Evolutionary conservation across 106 monocot genomes (phyloP).

Genomic region (Dendrobium chrysotoxum): DNA sequence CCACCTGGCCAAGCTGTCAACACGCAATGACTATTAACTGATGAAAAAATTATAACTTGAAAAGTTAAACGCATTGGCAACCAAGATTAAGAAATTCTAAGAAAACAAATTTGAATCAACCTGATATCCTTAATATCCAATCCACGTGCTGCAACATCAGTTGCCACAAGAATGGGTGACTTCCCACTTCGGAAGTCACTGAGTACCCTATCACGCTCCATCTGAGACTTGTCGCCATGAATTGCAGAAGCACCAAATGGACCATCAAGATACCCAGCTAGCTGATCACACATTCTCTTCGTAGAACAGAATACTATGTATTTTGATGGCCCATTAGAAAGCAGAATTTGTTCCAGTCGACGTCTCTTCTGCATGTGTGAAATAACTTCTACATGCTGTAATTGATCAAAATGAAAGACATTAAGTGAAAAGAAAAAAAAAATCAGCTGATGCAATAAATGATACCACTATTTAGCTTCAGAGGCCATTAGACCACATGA

Average conservation of each 20-base stretch:
- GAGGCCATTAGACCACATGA: background rate
- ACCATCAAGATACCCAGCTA: conserved; percentile 41
- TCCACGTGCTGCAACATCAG: conserved; percentile 83
- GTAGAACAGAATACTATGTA: conserved; percentile 76
- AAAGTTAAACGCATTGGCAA: too few species aligned
- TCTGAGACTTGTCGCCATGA: conserved; percentile 81
- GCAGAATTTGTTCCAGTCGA: conserved; percentile 69
- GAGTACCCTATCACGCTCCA: conserved; percentile 65
- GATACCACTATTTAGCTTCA: too few species aligned
- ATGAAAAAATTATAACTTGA: too few species aligned
- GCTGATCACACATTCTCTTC: conserved; percentile 84
- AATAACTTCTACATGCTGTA: conserved; percentile 71
- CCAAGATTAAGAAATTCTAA: background rate
- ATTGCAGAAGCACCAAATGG: conserved; percentile 81
- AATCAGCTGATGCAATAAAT: background rate
- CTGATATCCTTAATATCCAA: conserved; percentile 85
- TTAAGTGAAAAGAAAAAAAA: background rate
- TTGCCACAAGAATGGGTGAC: conserved; percentile 68
- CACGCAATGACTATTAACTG: too few species aligned
- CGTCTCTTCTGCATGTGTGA: conserved; percentile 55
- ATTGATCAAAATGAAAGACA: background rate
- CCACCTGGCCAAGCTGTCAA: too few species aligned
- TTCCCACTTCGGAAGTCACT: conserved; percentile 59
- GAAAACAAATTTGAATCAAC: conserved; percentile 9
- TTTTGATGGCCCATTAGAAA: conserved; percentile 76